phyloP scores from a whole-genome alignment of 148 eudicot genomes.

The Heliosperma pusillum region DNA sequence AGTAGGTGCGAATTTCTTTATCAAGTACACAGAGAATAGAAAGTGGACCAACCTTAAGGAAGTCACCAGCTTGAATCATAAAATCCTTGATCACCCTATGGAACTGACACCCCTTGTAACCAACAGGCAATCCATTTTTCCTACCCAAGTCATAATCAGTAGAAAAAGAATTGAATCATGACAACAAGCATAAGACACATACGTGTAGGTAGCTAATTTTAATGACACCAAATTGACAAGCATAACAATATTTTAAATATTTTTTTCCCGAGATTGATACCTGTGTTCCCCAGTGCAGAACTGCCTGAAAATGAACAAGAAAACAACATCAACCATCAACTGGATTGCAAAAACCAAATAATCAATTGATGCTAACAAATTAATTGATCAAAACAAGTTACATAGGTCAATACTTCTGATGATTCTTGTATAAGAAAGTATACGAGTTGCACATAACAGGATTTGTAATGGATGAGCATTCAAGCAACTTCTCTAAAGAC shows the following conservation, averaged over 20 bases:
- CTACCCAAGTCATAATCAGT: constrained; percentile 35
- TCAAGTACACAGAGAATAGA: not conserved
- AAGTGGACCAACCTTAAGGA: constrained; percentile 61
- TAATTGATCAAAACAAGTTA: not conserved
- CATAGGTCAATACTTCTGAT: too few species aligned
- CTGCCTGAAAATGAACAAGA: constrained; percentile 55
- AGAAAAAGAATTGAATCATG: not conserved
- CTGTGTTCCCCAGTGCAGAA: constrained; percentile 95
- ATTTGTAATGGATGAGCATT: too few species aligned
- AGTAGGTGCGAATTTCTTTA: not conserved
- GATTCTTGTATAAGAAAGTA: too few species aligned
- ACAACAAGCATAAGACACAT: not conserved
- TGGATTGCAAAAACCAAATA: not conserved
- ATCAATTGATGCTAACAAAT: not conserved
- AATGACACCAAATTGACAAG: not conserved
- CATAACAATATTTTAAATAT: too few species aligned
- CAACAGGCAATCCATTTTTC: constrained; percentile 93
- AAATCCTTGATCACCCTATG: constrained; percentile 95
- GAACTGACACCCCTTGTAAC: constrained; percentile 94
- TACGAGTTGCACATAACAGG: too few species aligned
- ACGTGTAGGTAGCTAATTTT: not conserved
- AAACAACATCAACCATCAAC: constrained; percentile 15
- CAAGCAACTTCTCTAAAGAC: too few species aligned
- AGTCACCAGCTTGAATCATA: constrained; percentile 96
- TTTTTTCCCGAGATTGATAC: constrained; percentile 26